A percentile compares a stretch with the other conserved stretches of the same genome.
Conservation (phyloP, 192 early-diverging fungal species). For the Podila horticola region DNA sequence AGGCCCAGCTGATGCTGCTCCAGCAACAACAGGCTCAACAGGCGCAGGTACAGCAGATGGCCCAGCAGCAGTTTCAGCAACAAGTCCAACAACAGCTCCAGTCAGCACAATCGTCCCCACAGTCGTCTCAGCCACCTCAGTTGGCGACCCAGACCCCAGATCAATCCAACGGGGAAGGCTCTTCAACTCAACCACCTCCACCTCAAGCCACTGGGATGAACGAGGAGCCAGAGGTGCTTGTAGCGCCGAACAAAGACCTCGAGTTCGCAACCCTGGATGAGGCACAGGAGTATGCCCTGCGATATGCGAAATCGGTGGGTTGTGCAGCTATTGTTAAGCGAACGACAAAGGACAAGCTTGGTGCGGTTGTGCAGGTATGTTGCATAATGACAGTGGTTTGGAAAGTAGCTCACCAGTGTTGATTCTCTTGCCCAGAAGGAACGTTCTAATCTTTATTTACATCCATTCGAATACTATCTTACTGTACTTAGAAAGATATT, state of each 20-base stretch:
- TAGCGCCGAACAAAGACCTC: conserved; percentile 21
- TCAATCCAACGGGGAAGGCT: neutral
- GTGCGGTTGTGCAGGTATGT: conserved; percentile 39
- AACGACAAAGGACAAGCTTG: conserved; percentile 44
- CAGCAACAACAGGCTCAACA: conserved; percentile 12
- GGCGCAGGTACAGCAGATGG: neutral
- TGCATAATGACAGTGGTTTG: no score
- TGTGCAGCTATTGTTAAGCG: conserved; percentile 46
- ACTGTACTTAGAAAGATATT: conserved; percentile 30
- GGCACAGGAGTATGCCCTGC: conserved; percentile 31
- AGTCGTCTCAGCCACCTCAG: neutral
- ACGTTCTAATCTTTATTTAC: neutral
- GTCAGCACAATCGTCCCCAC: neutral
- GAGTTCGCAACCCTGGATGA: conserved; percentile 33
- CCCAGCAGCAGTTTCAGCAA: neutral
- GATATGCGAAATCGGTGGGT: conserved; percentile 36
- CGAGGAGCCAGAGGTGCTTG: conserved; percentile 5
- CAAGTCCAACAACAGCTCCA: neutral
- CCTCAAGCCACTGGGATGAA: neutral
- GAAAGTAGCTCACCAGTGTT: neutral
- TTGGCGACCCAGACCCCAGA: neutral
- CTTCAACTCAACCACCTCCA: neutral
- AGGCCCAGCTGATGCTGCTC: neutral
- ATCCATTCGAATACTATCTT: neutral
- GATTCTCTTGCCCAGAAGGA: neutral